Base-by-base conservation (phyloP, 208 protist genomes). In the Leishmania guyanensis region DNA sequence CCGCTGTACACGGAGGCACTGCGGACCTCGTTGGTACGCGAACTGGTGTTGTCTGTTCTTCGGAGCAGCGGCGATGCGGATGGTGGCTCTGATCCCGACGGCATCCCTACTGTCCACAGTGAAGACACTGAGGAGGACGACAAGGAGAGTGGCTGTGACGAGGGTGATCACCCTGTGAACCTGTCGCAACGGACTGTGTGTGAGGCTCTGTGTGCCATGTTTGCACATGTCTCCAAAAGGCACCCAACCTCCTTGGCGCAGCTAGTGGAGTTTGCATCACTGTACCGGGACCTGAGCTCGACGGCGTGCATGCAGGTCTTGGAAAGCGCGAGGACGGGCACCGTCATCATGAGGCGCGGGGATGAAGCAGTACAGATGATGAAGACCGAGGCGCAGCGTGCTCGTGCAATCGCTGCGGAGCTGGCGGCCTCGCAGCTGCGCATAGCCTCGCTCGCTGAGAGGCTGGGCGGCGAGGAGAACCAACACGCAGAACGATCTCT, bases 321-420 rank as follows among this genome's bases (percentile, higher is more conserved):
- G 65, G 82, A 68, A 62, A 86, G 78, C 58, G 82, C 82, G 33
- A 46, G 74, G 56, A 86, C 74, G 8, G 78, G 82, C 20, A 80
- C 83, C 22, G 36, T 84, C 39, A 82, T 88, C n/a, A 81, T 80
- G 29, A 39, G 60, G 36, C 80, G 84, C 64, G 84, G 76, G 5
- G 84, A 88, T 69, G 80, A 86, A 36, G 84, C 81, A 14, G 77
- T 89, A 69, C 84, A 91, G 79, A 91, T 95, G 79, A 84, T 90
- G 68, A 78, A 81, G 64, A 79, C 75, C 6, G 74, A 89, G 10
- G 43, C 84, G 33, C 73, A 87, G n/a, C 86, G 93, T n/a, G 53
- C 64, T 17, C 90, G 88, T n/a, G 77, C 58, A 8, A 79, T 75
- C 43, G 83, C 90, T 29, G 80, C 83, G 20, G 91, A 92, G 65